Percentiles rank a stretch among this genome's conserved stretches.
These are phyloP conservation scores for Podila epicladia DNA, from an alignment of 192 early-diverging fungal species.

Conservation along the genomic window DNA sequence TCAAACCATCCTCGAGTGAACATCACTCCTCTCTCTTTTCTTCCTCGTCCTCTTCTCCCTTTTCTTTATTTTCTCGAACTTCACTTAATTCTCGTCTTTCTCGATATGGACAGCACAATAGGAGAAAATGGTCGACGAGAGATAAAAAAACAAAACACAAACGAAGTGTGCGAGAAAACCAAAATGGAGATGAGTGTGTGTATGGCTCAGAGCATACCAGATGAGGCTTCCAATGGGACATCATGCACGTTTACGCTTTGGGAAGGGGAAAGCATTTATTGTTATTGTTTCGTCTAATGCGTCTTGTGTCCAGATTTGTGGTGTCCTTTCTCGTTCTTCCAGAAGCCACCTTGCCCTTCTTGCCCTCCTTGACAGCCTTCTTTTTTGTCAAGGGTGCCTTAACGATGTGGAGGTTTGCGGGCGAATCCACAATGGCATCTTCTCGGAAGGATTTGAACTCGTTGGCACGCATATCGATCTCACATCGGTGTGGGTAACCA, in stretches of 20 bases:
- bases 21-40: neutral
- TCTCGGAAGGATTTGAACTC: conserved; percentile 12
- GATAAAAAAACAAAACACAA: neutral
- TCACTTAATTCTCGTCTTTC: neutral
- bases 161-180: too few relatives aligned
- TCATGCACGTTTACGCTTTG: too few relatives aligned
- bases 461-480: conserved; percentile 14
- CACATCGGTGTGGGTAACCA: neutral
- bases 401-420: neutral
- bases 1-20: conserved; percentile 14
- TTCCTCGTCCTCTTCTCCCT: neutral
- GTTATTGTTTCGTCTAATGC: neutral
- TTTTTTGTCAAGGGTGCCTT: neutral
- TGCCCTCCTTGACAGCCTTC: neutral
- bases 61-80: neutral
- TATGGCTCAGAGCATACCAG: too few relatives aligned
- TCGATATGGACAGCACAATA: too few relatives aligned
- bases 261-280: too few relatives aligned
- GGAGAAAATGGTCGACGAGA: neutral
- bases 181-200: too few relatives aligned
- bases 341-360: conserved; percentile 5
- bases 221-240: too few relatives aligned
- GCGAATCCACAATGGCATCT: neutral
- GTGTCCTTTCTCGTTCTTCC: neutral
- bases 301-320: neutral